phyloP scores from a whole-genome alignment of 108 stramenopile genomes.

The Cyclotella choctawhatcheeana region DNA sequence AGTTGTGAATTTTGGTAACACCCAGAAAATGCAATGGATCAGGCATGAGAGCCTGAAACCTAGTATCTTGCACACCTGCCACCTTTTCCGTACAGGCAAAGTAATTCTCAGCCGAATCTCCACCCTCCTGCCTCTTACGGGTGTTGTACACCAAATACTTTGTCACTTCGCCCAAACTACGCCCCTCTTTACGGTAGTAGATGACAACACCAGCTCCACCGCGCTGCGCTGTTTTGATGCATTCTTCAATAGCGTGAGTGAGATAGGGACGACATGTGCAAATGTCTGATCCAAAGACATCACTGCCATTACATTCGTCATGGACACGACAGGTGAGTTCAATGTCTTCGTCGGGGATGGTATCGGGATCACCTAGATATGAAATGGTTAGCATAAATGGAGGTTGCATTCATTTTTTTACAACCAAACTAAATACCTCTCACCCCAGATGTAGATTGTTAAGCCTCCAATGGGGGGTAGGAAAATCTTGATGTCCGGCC shows the following conservation, averaged over 20 bases:
- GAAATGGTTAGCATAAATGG: no score
- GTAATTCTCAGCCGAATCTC: conserved; percentile 95
- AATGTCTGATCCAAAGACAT: conserved; percentile 98
- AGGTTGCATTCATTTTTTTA: no score
- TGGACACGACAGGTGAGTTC: conserved; percentile 97
- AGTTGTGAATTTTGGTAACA: conserved; percentile 95
- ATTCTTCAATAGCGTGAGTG: conserved; percentile 99
- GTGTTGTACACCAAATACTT: conserved; percentile 99
- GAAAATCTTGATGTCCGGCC: conserved; percentile 97
- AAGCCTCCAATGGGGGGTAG: conserved; percentile 99
- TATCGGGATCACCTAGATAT: conserved; percentile 76
- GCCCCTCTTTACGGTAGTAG: conserved; percentile 98
- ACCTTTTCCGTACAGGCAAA: conserved; percentile 98
- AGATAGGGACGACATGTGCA: conserved; percentile 98
- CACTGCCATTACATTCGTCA: conserved; percentile 99
- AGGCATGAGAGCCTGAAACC: conserved; percentile 98
- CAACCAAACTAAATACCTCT: conserved; percentile 1
- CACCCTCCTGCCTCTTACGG: conserved; percentile 97
- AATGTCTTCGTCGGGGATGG: conserved; percentile 97
- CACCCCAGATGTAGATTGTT: conserved; percentile 99
- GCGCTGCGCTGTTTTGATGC: conserved; percentile 93
- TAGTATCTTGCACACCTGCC: conserved; percentile 94
- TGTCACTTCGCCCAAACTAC: conserved; percentile 96
- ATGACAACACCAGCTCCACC: conserved; percentile 97
- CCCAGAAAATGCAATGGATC: conserved; percentile 97